A percentile compares a stretch with the other conserved stretches of the same genome.
Conservation (phyloP, 352 stramenopile genomes). For the Phytophthora citricola region DNA sequence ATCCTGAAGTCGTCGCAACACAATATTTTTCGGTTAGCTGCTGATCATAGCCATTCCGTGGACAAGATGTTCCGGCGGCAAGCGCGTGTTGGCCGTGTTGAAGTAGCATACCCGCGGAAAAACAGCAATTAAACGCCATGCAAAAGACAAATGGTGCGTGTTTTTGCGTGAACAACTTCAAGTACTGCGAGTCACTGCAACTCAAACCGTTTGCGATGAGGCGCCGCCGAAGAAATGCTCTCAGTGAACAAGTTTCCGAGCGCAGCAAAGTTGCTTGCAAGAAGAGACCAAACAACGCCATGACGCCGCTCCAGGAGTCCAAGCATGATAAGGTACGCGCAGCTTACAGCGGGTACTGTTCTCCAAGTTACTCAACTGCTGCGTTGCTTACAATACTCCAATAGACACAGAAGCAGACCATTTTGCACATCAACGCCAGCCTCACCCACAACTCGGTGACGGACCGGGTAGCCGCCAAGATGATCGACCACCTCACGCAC, state of each 20-base stretch:
- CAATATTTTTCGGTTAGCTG: no score
- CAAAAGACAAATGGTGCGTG: not conserved
- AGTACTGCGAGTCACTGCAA: constrained; percentile 14
- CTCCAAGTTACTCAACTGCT: no score
- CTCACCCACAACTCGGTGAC: constrained; percentile 79
- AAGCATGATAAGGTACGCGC: constrained; percentile 18
- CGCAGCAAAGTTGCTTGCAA: constrained; percentile 2
- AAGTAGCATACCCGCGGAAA: constrained; percentile 19
- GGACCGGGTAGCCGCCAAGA: constrained; percentile 65
- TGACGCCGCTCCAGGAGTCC: constrained; percentile 12
- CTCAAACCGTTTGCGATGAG: constrained; percentile 1
- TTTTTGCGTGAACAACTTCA: constrained; percentile 21
- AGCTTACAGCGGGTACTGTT: no score
- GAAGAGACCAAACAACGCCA: not conserved
- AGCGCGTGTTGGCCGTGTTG: constrained; percentile 6
- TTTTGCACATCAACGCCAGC: constrained; percentile 82
- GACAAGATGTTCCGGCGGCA: not conserved
- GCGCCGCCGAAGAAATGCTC: not conserved
- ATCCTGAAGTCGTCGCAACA: no score
- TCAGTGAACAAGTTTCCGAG: constrained; percentile 24
- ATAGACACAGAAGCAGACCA: constrained; percentile 64
- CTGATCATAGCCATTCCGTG: no score
- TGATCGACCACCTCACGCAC: constrained; percentile 75
- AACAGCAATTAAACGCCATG: constrained; percentile 9
- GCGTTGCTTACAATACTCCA: no score